phyloP scores from a whole-genome alignment of 148 eudicot species.

The Agrostemma githago region DNA sequence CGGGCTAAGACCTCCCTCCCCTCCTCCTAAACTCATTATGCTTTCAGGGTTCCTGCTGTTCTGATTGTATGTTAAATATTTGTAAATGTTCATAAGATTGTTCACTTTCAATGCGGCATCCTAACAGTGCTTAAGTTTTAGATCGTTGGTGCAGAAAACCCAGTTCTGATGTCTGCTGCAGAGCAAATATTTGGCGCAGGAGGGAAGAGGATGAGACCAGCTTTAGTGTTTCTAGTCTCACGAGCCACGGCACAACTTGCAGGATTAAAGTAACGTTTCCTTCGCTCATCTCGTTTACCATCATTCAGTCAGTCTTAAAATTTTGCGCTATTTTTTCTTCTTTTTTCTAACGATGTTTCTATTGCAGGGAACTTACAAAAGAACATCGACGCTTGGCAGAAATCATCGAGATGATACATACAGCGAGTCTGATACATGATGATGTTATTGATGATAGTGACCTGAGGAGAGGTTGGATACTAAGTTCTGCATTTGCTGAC shows the following conservation, averaged over 20 bases:
- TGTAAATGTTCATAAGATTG: background rate
- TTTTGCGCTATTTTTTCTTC: background rate
- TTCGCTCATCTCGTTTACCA: slow-evolving; percentile 6
- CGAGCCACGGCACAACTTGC: slow-evolving; percentile 76
- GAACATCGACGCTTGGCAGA: slow-evolving; percentile 86
- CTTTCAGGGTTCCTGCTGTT: background rate
- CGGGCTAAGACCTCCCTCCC: background rate
- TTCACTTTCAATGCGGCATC: slow-evolving; percentile 1
- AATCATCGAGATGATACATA: slow-evolving; percentile 92
- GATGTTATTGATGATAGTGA: slow-evolving; percentile 91
- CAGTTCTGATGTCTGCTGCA: slow-evolving; percentile 88
- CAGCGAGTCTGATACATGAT: slow-evolving; percentile 92
- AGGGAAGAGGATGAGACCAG: slow-evolving; percentile 98
- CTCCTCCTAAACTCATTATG: background rate
- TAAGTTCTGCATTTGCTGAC: slow-evolving; percentile 13
- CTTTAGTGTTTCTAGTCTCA: slow-evolving; percentile 80
- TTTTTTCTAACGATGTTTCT: slow-evolving; percentile 15
- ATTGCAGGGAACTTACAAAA: slow-evolving; percentile 70
- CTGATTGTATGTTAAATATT: background rate
- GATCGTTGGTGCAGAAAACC: slow-evolving; percentile 98
- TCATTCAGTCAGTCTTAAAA: slow-evolving; percentile 3
- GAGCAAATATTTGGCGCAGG: slow-evolving; percentile 95
- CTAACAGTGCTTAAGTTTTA: slow-evolving; percentile 34
- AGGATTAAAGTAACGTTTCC: slow-evolving; percentile 57
- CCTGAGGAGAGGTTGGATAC: slow-evolving; percentile 63